Evolutionary conservation across 352 stramenopile genomes (phyloP), one percentile per base, ranked within the genome.

Genomic region (Phytophthora foliorum): DNA sequence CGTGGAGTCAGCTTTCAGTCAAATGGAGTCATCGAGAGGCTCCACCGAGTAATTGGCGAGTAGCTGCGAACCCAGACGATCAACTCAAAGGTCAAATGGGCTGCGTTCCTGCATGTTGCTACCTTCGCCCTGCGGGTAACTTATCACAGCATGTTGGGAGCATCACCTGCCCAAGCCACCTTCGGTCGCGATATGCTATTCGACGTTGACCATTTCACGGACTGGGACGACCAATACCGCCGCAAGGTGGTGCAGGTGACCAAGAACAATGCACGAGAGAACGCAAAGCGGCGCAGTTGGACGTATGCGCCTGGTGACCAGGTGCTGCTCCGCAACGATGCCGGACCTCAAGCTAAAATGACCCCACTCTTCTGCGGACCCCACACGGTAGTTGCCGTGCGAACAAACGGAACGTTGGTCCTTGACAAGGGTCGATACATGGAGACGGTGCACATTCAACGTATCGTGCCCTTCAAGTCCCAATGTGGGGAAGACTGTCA

Each of bases 141-240:
- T 2, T 19, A 41, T 25, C 38, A 50, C 24, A 24, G 22, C 38
- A 60, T 60, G 53, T 22, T 51, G 13, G 38, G 38, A 3, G 22
- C 32, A 14, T 39, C 32, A 16, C 39, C 39, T 24, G 41, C 55
- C 0, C 42, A 62, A 45, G 29, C 19, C 6, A 36, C 41, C 29
- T 54, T 53, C 24, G 41, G 42, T 4, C 41, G 41, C 6, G 39
- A 53, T 29, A 62, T 62, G 54, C 11, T 62, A 2, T 44, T 62
- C 8, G 55, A 53, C 29, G 19, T 29, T 7, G 14, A 19, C 11
- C 55, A 62, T 24, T 2, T 4, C 0, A 53, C 42, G 11, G 27
- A 54, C 19, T 54, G 39, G 55, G 29, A 54, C 3, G 55, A 44
- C 1, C 27, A 62, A n/a, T 39, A 39, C 32, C 32, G 7, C 0